Evolutionary conservation across 2,329 filamentous ascomycete species (phyloP), one percentile per base, ranked within the genome.

Genomic region (Fusarium napiforme): DNA sequence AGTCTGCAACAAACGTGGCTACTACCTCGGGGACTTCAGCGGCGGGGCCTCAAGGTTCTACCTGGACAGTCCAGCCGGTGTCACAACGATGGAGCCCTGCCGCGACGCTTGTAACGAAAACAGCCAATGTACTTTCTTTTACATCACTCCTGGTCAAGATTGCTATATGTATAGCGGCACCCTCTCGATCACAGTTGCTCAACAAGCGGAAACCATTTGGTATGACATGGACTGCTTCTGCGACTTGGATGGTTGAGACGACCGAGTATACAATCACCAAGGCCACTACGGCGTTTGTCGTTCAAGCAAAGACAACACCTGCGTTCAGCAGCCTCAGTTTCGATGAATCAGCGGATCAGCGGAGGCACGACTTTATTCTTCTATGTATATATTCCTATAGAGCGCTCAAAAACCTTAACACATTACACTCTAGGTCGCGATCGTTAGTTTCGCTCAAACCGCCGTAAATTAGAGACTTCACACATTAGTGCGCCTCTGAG

Each of bases 241-340:
- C 45, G 45, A 47, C 4, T 30, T 47, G 26, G 26, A 47, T 28
- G 5, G 30, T 11, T 30, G 30, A 30, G 30, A 30, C 30, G 8
- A 11, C 30, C 9, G 9, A 30, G 30, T 30, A 30, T 30, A 30
- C 9, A 30, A 30, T 30, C 7, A 30, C 28, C 28, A 46, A 46
- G 43, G 4, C 1, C 45, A 15, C 3, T 16, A 7, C 9, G 5
- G 19, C 4, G 9, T 15, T 3, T 10, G 26, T 21, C 0, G 26
- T 5, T 28, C 7, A 4, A 18, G 6, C 0, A 9, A 28, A 15
- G 18, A 28, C 0, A 18, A 3, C 2, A 1, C 5, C 3, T 0
- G 12, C 10, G 18, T 28, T 28, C 5, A 15, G 2, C 4, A 46
- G 9, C 43, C 9, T 21, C 4, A 21, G 12, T 0, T 46, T 21